These are phyloP conservation scores for Davidsoniella virescens DNA, from an alignment of 2,329 filamentous ascomycete species.

Conservation along the genomic window DNA sequence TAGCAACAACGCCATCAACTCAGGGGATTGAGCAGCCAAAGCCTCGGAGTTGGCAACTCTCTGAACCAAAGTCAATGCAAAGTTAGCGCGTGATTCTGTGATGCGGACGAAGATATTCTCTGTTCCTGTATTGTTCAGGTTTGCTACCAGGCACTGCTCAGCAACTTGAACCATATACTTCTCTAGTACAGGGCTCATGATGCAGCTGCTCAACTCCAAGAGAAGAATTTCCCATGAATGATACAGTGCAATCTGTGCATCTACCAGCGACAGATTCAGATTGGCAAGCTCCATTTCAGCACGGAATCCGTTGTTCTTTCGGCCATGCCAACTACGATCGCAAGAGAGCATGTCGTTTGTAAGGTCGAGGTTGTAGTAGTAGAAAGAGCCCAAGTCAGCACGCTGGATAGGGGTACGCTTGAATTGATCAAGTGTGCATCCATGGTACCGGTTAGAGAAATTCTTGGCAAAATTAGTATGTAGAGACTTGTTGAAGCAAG, in stretches of 20 bases:
- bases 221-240: slow-evolving; percentile 81
- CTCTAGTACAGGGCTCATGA: slow-evolving; percentile 39
- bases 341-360: slow-evolving; percentile 62
- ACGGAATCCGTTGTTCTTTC: slow-evolving; percentile 54
- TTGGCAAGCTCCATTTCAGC: slow-evolving; percentile 78
- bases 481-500: slow-evolving; percentile 71
- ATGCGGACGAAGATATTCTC: slow-evolving; percentile 71
- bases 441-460: slow-evolving; percentile 60
- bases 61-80: slow-evolving; percentile 70
- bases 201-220: slow-evolving; percentile 58
- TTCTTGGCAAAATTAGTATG: slow-evolving; percentile 77
- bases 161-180: slow-evolving; percentile 60
- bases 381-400: slow-evolving; percentile 53
- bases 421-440: slow-evolving; percentile 59
- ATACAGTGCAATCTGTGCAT: slow-evolving; percentile 77
- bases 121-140: slow-evolving; percentile 53
- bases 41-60: slow-evolving; percentile 48
- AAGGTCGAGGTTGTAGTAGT: slow-evolving; percentile 69
- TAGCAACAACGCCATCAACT: slow-evolving; percentile 34
- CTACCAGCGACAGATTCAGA: slow-evolving; percentile 76
- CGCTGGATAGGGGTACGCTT: slow-evolving; percentile 56
- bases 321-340: slow-evolving; percentile 62
- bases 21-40: slow-evolving; percentile 33
- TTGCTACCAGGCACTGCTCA: slow-evolving; percentile 62
- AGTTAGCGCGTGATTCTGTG: slow-evolving; percentile 57